These are phyloP conservation scores for Zymoseptoria crescenta DNA, from an alignment of 2,329 filamentous ascomycete genomes.

Conservation along the genomic window DNA sequence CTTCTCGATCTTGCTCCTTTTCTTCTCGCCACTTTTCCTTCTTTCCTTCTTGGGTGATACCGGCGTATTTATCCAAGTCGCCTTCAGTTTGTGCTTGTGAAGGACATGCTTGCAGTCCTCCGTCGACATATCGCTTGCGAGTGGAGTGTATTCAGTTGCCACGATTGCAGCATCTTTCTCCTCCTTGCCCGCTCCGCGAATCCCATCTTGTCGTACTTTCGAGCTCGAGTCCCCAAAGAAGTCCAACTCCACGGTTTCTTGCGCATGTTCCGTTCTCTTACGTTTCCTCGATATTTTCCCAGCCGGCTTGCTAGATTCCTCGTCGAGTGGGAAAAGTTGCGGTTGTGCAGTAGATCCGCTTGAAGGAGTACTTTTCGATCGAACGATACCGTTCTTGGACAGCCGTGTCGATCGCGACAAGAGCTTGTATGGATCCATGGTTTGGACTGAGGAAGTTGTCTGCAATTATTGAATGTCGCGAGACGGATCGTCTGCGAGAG, in stretches of 20 bases:
- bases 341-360: constrained; percentile 57
- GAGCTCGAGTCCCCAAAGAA: constrained; percentile 32
- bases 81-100: constrained; percentile 30
- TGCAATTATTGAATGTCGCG: not conserved
- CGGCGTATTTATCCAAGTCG: constrained; percentile 24
- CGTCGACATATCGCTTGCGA: not conserved
- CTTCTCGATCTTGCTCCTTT: constrained; percentile 15
- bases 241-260: constrained; percentile 33
- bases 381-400: constrained; percentile 32
- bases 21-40: constrained; percentile 41
- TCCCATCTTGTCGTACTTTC: not conserved
- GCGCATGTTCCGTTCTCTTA: constrained; percentile 31
- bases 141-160: not conserved
- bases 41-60: constrained; percentile 35
- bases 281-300: constrained; percentile 31
- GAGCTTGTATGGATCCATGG: constrained; percentile 68
- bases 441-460: not conserved
- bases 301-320: constrained; percentile 13
- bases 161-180: not conserved
- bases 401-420: constrained; percentile 62
- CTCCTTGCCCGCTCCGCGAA: not conserved
- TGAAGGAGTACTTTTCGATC: constrained; percentile 49
- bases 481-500: not conserved
- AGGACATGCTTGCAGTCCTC: constrained; percentile 24
- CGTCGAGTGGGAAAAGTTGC: constrained; percentile 50